These are phyloP conservation scores for Angomonas deanei DNA, from an alignment of 208 protist species.

Conservation along the genomic window DNA sequence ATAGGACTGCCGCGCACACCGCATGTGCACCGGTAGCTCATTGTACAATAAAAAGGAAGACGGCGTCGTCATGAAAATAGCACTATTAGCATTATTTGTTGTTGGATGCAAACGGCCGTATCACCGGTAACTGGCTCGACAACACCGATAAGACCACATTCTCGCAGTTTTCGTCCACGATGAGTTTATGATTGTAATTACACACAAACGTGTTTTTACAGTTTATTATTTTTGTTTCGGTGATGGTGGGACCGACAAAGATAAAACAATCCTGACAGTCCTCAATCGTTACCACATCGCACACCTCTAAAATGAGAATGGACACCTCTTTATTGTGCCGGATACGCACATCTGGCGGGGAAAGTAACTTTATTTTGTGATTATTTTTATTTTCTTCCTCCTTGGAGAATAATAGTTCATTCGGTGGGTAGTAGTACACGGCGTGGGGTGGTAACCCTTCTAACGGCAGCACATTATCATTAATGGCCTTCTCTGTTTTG, in stretches of 20 bases:
- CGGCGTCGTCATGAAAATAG: neutral
- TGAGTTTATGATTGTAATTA: neutral
- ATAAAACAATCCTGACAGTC: slow-evolving; percentile 11
- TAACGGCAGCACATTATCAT: neutral
- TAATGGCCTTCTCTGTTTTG: neutral
- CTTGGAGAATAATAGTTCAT: neutral
- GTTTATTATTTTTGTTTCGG: neutral
- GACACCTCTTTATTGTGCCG: neutral
- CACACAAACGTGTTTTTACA: neutral
- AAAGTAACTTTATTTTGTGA: neutral
- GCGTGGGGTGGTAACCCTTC: neutral
- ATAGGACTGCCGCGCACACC: neutral
- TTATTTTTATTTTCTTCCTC: neutral
- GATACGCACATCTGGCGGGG: slow-evolving; percentile 1
- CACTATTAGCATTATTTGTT: neutral
- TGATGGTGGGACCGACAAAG: slow-evolving; percentile 5
- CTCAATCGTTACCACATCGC: slow-evolving; percentile 2
- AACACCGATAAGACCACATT: too few species aligned
- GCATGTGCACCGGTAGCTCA: slow-evolving; percentile 3
- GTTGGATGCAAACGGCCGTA: neutral
- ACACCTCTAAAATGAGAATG: slow-evolving; percentile 9
- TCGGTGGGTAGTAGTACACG: neutral
- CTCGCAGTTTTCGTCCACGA: too few species aligned
- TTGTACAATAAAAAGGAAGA: neutral
- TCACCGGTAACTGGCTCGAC: too few species aligned